Percentiles rank a stretch among this genome's conserved stretches.
Conservation (phyloP, 2,329 filamentous ascomycete genomes). For the Cladosporium sp. region DNA sequence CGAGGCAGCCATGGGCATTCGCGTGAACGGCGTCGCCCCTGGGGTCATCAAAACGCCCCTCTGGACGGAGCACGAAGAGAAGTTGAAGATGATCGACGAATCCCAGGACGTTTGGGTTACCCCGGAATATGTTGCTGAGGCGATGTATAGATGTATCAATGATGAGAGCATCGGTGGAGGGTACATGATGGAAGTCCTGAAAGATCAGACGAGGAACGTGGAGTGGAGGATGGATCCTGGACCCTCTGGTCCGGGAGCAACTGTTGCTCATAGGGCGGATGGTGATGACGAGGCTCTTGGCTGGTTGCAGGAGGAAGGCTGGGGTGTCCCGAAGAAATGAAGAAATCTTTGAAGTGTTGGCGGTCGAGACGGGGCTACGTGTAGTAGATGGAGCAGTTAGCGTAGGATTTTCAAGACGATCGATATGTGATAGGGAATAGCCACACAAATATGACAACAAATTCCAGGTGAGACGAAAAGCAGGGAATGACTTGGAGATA, state of each 20-base stretch:
- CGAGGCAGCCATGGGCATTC: constrained; percentile 52
- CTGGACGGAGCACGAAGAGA: constrained; percentile 63
- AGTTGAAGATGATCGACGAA: constrained; percentile 53
- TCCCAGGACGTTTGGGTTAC: constrained; percentile 57
- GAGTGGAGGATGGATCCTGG: constrained; percentile 55
- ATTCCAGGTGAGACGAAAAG: too few relatives aligned
- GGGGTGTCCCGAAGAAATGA: constrained; percentile 43
- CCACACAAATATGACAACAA: too few relatives aligned
- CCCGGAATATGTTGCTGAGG: constrained; percentile 43
- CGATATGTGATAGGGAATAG: too few relatives aligned
- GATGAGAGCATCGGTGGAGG: constrained; percentile 50
- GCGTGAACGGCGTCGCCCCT: constrained; percentile 61
- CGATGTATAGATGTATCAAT: constrained; percentile 58
- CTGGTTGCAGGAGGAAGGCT: constrained; percentile 50
- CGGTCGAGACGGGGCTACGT: background rate
- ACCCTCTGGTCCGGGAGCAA: constrained; percentile 47
- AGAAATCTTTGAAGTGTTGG: too few relatives aligned
- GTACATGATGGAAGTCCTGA: constrained; percentile 58
- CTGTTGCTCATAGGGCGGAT: constrained; percentile 40
- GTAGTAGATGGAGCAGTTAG: too few relatives aligned
- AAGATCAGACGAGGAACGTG: constrained; percentile 52
- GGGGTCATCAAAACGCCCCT: constrained; percentile 62
- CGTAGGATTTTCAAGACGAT: background rate
- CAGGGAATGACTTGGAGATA: too few relatives aligned
- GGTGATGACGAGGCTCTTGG: constrained; percentile 53